phyloP scores from a whole-genome alignment of 352 stramenopile genomes.

The Paralagenidium karlingii region DNA sequence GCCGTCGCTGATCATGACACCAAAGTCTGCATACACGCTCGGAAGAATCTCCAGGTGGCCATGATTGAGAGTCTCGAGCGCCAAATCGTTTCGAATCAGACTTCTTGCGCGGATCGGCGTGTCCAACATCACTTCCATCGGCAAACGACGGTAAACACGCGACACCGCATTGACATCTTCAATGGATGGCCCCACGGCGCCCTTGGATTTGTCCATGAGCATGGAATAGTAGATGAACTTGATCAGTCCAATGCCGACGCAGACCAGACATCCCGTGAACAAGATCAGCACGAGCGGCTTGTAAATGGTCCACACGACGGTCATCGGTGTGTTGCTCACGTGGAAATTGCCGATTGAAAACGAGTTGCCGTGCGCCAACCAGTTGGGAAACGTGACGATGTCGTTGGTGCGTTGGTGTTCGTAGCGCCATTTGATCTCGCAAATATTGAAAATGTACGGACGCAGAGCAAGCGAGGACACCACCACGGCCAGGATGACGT shows the following conservation, averaged over 20 bases:
- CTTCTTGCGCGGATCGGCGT: slow-evolving; percentile 10
- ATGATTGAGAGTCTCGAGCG: slow-evolving; percentile 12
- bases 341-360: slow-evolving; percentile 5
- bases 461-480: slow-evolving; percentile 1
- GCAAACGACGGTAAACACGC: slow-evolving; percentile 7
- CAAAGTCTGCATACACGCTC: slow-evolving; percentile 17
- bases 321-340: slow-evolving; percentile 3
- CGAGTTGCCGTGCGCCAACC: slow-evolving; percentile 6
- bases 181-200: not conserved
- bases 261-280: slow-evolving; percentile 1
- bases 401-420: slow-evolving; percentile 8
- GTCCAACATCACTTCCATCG: slow-evolving; percentile 11
- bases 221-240: not conserved
- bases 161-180: not conserved
- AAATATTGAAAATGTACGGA: slow-evolving; percentile 6
- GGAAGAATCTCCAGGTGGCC: slow-evolving; percentile 12
- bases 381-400: slow-evolving; percentile 4
- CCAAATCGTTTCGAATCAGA: slow-evolving; percentile 11
- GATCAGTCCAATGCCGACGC: not conserved
- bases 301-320: slow-evolving; percentile 7
- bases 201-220: not conserved
- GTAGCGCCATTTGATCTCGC: slow-evolving; percentile 4
- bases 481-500: slow-evolving; percentile 6
- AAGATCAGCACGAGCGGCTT: slow-evolving; percentile 6
- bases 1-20: slow-evolving; percentile 6